Conservation (phyloP, 352 stramenopile species). For the Phytopythium cucurbitacearum region DNA sequence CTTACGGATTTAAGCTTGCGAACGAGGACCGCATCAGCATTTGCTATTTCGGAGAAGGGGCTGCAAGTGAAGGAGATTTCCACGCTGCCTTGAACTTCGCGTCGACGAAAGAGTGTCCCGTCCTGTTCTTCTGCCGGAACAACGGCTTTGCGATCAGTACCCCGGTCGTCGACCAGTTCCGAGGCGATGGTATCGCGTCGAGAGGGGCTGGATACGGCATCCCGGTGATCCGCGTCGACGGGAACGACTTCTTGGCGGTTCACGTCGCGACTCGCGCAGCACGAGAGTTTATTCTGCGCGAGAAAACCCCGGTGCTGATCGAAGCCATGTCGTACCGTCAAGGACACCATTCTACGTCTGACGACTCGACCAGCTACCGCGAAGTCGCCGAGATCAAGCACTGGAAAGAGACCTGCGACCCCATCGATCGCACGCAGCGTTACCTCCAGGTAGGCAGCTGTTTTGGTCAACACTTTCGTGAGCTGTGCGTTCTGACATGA, state of each 20-base stretch:
- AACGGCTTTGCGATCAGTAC: slow-evolving; percentile 99
- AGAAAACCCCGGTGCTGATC: slow-evolving; percentile 93
- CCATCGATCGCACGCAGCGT: slow-evolving; percentile 87
- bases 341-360: slow-evolving; percentile 97
- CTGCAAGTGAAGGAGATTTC: slow-evolving; percentile 96
- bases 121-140: slow-evolving; percentile 98
- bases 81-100: slow-evolving; percentile 97
- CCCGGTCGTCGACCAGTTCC: slow-evolving; percentile 94
- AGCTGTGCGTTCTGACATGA: slow-evolving; percentile 4
- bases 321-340: slow-evolving; percentile 98
- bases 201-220: slow-evolving; percentile 96
- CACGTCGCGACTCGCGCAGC: slow-evolving; percentile 90
- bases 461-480: background rate
- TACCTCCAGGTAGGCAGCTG: slow-evolving; percentile 81
- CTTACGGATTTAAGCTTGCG: slow-evolving; percentile 95
- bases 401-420: slow-evolving; percentile 87
- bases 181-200: slow-evolving; percentile 95
- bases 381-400: slow-evolving; percentile 90
- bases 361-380: slow-evolving; percentile 97
- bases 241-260: slow-evolving; percentile 97
- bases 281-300: slow-evolving; percentile 86
- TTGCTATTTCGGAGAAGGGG: slow-evolving; percentile 97
- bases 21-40: slow-evolving; percentile 90
- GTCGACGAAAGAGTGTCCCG: slow-evolving; percentile 92
- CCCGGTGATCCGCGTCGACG: slow-evolving; percentile 95